Evolutionary conservation across 2,329 filamentous ascomycete species (phyloP).

Genomic region (Fusarium pininemorale): DNA sequence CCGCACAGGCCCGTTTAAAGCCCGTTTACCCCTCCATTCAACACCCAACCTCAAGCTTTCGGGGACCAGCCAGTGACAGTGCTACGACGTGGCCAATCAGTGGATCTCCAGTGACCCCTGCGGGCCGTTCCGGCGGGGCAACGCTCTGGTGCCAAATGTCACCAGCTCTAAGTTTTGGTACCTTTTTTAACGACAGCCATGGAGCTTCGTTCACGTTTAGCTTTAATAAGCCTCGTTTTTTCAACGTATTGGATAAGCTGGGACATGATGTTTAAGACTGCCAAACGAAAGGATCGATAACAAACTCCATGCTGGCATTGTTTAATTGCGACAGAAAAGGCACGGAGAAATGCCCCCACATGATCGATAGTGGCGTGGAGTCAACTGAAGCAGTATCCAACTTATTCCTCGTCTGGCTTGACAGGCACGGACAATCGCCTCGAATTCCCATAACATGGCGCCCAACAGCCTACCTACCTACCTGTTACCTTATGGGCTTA

Average conservation of each 20-base stretch:
- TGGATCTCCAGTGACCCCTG: slow-evolving; percentile 13
- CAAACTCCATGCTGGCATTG: not conserved
- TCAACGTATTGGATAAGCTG: not conserved
- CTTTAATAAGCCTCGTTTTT: not conserved
- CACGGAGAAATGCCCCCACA: not conserved
- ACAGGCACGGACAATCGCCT: slow-evolving; percentile 10
- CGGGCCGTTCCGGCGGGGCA: slow-evolving; percentile 41
- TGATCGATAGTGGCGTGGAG: slow-evolving; percentile 10
- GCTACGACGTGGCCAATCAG: slow-evolving; percentile 23
- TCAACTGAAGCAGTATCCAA: not conserved
- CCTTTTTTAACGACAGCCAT: not conserved
- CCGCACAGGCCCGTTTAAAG: slow-evolving; percentile 5
- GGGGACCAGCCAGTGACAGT: slow-evolving; percentile 12
- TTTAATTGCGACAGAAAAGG: not conserved
- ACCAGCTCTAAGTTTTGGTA: not conserved
- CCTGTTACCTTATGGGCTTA: not conserved
- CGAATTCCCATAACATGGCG: slow-evolving; percentile 1
- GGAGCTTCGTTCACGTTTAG: not conserved
- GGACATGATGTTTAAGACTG: not conserved
- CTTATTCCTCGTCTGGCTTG: slow-evolving; percentile 2
- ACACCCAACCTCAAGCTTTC: slow-evolving; percentile 7
- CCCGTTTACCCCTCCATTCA: slow-evolving; percentile 24
- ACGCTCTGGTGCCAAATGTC: slow-evolving; percentile 12
- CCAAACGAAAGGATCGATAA: not conserved
- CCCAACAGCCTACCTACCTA: not conserved